These are phyloP conservation scores for Salix koriyanagi DNA, from an alignment of 345 rosid genomes.

Conservation along the genomic window DNA sequence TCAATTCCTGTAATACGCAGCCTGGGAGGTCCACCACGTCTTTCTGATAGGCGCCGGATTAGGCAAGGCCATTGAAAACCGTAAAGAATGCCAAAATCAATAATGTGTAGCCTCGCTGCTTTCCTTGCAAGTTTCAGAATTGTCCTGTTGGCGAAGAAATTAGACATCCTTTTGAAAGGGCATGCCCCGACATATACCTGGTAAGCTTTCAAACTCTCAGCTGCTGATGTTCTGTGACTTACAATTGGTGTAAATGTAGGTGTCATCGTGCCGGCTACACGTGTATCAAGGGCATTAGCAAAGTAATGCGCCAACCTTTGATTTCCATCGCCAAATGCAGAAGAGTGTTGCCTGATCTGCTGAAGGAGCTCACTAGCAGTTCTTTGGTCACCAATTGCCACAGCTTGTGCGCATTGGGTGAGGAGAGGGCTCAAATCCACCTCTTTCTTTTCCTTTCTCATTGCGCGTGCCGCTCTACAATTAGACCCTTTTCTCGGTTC, in stretches of 20 bases:
- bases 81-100: slow-evolving; percentile 55
- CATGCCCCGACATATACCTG: slow-evolving; percentile 44
- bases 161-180: slow-evolving; percentile 46
- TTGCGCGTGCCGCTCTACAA: slow-evolving; percentile 33
- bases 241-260: slow-evolving; percentile 33
- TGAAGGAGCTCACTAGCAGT: slow-evolving; percentile 20
- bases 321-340: slow-evolving; percentile 27
- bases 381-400: slow-evolving; percentile 21
- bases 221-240: slow-evolving; percentile 37
- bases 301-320: slow-evolving; percentile 32
- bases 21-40: slow-evolving; percentile 49
- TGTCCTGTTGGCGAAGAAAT: slow-evolving; percentile 46
- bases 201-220: slow-evolving; percentile 51
- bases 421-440: slow-evolving; percentile 53
- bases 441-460: slow-evolving; percentile 34
- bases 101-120: slow-evolving; percentile 43
- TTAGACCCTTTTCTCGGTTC: slow-evolving; percentile 27
- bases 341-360: slow-evolving; percentile 28
- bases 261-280: slow-evolving; percentile 44
- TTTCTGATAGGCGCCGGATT: slow-evolving; percentile 42
- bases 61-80: slow-evolving; percentile 70
- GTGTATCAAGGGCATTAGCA: slow-evolving; percentile 28
- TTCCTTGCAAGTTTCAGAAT: slow-evolving; percentile 45
- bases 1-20: slow-evolving; percentile 53
- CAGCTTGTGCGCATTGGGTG: slow-evolving; percentile 52